These are phyloP conservation scores for Sideroxylon spinosum DNA, from an alignment of 179 eudicot genomes.

Conservation along the genomic window DNA sequence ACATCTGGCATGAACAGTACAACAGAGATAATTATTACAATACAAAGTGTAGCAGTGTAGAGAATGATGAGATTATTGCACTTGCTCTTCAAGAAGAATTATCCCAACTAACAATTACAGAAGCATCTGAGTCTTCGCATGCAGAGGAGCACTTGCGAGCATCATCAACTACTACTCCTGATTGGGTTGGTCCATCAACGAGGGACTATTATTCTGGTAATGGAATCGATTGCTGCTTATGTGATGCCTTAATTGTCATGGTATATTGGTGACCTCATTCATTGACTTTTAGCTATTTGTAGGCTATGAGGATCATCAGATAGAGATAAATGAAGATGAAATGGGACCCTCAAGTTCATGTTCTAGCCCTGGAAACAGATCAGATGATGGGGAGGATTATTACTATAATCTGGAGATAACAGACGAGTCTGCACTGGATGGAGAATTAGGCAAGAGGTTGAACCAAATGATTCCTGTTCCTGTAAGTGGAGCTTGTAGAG, in stretches of 20 bases:
- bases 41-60: constrained; percentile 30
- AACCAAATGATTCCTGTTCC: constrained; percentile 73
- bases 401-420: constrained; percentile 48
- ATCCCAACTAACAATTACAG: constrained; percentile 52
- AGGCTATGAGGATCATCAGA: constrained; percentile 44
- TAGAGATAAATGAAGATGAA: constrained; percentile 36
- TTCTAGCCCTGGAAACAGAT: constrained; percentile 73
- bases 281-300: constrained; percentile 25
- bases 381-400: constrained; percentile 68
- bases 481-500: constrained; percentile 45
- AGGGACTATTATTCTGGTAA: constrained; percentile 46
- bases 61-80: constrained; percentile 50
- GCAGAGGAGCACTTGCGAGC: constrained; percentile 34
- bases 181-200: constrained; percentile 48
- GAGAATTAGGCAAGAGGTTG: constrained; percentile 84
- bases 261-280: constrained; percentile 6
- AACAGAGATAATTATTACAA: constrained; percentile 38
- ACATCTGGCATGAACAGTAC: constrained; percentile 46
- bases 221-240: constrained; percentile 4
- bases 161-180: constrained; percentile 34
- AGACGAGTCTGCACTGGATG: constrained; percentile 66
- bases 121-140: constrained; percentile 45
- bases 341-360: constrained; percentile 62
- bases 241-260: constrained; percentile 16
- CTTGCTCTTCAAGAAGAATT: constrained; percentile 68